Evolutionary conservation across 2,329 filamentous ascomycete species (phyloP).

Genomic region (Ceratocystis papillata): DNA sequence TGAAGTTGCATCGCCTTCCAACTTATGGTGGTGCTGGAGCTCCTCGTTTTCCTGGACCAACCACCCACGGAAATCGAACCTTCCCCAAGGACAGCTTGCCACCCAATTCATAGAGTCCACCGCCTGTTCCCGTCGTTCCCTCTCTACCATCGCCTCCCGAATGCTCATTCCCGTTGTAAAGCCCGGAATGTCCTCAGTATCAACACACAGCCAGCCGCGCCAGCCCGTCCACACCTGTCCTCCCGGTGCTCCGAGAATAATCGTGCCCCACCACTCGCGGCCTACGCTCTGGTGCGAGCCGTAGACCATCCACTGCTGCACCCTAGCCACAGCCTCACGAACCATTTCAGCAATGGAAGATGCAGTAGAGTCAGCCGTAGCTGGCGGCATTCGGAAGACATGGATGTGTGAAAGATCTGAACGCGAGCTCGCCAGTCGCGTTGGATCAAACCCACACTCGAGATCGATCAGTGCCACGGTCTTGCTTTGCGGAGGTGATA

Average conservation of each 20-base stretch:
- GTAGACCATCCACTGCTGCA: slow-evolving; percentile 43
- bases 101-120: slow-evolving; percentile 38
- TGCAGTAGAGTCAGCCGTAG: slow-evolving; percentile 26
- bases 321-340: slow-evolving; percentile 33
- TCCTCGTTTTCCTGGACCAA: neutral
- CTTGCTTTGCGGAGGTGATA: slow-evolving; percentile 39
- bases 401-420: slow-evolving; percentile 42
- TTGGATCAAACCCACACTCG: slow-evolving; percentile 45
- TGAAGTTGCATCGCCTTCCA: neutral
- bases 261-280: slow-evolving; percentile 48
- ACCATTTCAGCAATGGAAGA: slow-evolving; percentile 27
- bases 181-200: slow-evolving; percentile 34
- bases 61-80: slow-evolving; percentile 34
- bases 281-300: slow-evolving; percentile 35
- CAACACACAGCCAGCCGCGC: slow-evolving; percentile 43
- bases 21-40: neutral
- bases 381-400: slow-evolving; percentile 36
- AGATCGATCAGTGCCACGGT: slow-evolving; percentile 46
- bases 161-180: slow-evolving; percentile 35
- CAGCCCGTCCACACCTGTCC: slow-evolving; percentile 27
- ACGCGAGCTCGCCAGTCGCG: slow-evolving; percentile 34
- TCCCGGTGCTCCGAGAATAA: slow-evolving; percentile 41
- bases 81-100: slow-evolving; percentile 38
- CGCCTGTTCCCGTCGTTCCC: slow-evolving; percentile 33
- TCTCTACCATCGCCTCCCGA: slow-evolving; percentile 38